Percentiles rank a stretch among this genome's conserved stretches.
Evolutionary conservation across 2,329 filamentous ascomycete genomes (phyloP).

Genomic region (Colletotrichum spinosum): DNA sequence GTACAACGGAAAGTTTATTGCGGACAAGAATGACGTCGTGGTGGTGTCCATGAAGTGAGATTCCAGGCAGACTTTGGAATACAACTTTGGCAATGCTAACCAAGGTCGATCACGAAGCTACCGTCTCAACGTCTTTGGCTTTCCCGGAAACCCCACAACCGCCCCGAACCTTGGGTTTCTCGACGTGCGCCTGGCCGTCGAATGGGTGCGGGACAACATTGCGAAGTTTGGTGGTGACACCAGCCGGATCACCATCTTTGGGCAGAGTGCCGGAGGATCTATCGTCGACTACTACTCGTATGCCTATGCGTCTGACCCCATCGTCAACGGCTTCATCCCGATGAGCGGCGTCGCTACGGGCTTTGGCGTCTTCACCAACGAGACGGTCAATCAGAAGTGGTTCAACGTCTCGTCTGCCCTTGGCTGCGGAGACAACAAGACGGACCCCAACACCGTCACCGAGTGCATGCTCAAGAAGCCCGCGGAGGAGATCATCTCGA

Average conservation of each 20-base stretch:
- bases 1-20: constrained; percentile 54
- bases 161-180: constrained; percentile 38
- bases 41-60: constrained; percentile 57
- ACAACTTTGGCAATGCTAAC: not conserved
- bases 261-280: constrained; percentile 43
- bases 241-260: constrained; percentile 43
- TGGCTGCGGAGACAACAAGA: constrained; percentile 43
- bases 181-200: constrained; percentile 39
- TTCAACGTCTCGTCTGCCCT: constrained; percentile 39
- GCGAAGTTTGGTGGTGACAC: constrained; percentile 39
- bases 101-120: constrained; percentile 44
- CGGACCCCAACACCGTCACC: constrained; percentile 40
- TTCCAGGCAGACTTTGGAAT: constrained; percentile 3
- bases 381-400: constrained; percentile 28
- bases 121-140: constrained; percentile 56
- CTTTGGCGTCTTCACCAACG: constrained; percentile 42
- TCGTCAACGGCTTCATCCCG: constrained; percentile 58
- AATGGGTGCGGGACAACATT: constrained; percentile 40
- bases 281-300: constrained; percentile 61
- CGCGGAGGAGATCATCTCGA: constrained; percentile 17
- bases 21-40: constrained; percentile 56
- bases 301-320: constrained; percentile 61
- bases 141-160: constrained; percentile 44
- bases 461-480: constrained; percentile 33
- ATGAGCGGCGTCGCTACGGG: constrained; percentile 50